Conservation (phyloP, 2,329 filamentous ascomycete genomes). For the Microsporum canis region DNA sequence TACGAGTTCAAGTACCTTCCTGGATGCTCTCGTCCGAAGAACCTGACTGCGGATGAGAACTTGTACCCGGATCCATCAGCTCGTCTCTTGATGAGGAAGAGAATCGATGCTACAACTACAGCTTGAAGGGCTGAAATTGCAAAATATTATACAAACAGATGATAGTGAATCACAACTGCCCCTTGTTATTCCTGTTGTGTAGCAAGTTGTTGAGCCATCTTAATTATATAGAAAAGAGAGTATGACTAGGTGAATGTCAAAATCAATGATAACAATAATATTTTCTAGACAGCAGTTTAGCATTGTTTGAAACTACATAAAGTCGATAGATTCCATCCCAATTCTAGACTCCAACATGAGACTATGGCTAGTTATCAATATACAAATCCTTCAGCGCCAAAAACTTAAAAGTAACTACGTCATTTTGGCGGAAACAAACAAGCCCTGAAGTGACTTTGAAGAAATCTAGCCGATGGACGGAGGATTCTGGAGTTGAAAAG, state of each 20-base stretch:
- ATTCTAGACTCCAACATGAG: too few species aligned
- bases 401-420: neutral
- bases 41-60: constrained; percentile 18
- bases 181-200: too few species aligned
- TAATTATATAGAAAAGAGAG: too few species aligned
- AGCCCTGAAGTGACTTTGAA: neutral
- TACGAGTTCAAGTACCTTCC: constrained; percentile 21
- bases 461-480: neutral
- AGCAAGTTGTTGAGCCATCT: too few species aligned
- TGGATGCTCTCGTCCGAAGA: constrained; percentile 14
- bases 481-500: neutral
- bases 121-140: neutral
- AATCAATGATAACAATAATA: too few species aligned
- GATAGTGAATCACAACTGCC: too few species aligned
- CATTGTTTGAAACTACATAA: too few species aligned
- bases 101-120: neutral
- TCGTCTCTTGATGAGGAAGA: constrained; percentile 12
- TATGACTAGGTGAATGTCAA: too few species aligned
- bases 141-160: neutral
- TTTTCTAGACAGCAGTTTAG: too few species aligned
- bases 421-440: neutral
- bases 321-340: too few species aligned
- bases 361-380: too few species aligned
- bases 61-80: constrained; percentile 15
- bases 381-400: neutral